Conservation (phyloP, 352 stramenopile genomes). For the Thalassiosira livingstoniorum region DNA sequence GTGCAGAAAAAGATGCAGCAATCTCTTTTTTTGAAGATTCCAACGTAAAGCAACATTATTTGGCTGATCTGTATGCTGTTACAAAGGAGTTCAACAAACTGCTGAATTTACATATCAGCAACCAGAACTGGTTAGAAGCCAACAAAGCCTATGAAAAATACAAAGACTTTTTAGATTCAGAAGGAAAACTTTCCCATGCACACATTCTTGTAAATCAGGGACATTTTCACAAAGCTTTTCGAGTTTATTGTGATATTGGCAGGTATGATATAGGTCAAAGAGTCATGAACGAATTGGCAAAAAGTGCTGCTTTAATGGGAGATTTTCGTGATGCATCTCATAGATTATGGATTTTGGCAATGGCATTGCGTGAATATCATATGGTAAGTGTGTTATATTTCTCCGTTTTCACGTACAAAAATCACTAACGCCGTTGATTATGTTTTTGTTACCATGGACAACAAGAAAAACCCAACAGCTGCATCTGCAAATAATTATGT, state of each 20-base stretch:
- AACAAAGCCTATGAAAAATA: constrained; percentile 88
- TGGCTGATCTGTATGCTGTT: constrained; percentile 79
- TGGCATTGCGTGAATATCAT: constrained; percentile 75
- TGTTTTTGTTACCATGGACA: too few species aligned
- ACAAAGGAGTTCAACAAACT: constrained; percentile 81
- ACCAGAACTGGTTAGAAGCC: constrained; percentile 92
- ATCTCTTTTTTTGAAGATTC: constrained; percentile 51
- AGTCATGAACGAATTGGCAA: constrained; percentile 90
- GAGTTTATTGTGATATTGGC: constrained; percentile 89
- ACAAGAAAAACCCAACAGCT: too few species aligned
- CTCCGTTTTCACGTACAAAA: too few species aligned
- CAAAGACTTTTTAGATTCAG: constrained; percentile 85
- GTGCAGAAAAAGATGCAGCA: constrained; percentile 75
- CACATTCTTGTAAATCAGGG: constrained; percentile 92
- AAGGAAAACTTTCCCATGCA: constrained; percentile 87
- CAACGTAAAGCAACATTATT: constrained; percentile 61
- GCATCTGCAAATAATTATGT: too few species aligned
- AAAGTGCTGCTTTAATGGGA: constrained; percentile 88
- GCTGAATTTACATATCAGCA: constrained; percentile 90
- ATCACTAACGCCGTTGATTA: too few species aligned
- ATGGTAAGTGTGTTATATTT: constrained; percentile 8
- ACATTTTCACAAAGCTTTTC: constrained; percentile 92
- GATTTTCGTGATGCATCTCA: constrained; percentile 92
- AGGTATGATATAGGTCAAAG: constrained; percentile 88
- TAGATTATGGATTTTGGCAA: constrained; percentile 92